Evolutionary conservation across 2,329 filamentous ascomycete genomes (phyloP).

Genomic region (Sclerotinia glacialis): DNA sequence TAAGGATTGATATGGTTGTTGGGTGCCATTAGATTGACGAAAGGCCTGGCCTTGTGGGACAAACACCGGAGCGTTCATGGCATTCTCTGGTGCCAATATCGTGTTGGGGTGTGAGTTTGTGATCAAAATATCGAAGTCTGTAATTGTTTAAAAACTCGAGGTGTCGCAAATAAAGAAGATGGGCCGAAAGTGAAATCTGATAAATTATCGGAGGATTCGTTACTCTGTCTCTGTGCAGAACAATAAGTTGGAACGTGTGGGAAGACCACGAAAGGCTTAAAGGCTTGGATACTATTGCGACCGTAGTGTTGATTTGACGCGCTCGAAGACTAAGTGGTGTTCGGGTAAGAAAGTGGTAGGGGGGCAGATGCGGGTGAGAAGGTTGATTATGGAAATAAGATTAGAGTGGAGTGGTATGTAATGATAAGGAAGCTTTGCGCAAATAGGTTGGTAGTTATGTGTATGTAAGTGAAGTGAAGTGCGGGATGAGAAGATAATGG

Average conservation of each 20-base stretch:
- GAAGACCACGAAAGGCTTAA: slow-evolving; percentile 13
- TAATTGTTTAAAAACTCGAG: slow-evolving; percentile 22
- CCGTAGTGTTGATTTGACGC: slow-evolving; percentile 20
- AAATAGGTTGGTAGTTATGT: background rate
- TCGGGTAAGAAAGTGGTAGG: slow-evolving; percentile 18
- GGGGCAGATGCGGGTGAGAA: slow-evolving; percentile 22
- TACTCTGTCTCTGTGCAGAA: slow-evolving; percentile 5
- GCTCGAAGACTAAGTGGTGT: slow-evolving; percentile 21
- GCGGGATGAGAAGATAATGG: background rate
- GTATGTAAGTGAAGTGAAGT: background rate
- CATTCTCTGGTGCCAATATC: slow-evolving; percentile 37
- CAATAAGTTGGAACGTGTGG: background rate
- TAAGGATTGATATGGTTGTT: slow-evolving; percentile 37
- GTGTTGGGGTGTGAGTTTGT: slow-evolving; percentile 30
- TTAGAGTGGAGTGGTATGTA: slow-evolving; percentile 15
- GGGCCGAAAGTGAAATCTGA: slow-evolving; percentile 10
- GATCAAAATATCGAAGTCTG: slow-evolving; percentile 23
- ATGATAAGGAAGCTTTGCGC: slow-evolving; percentile 19
- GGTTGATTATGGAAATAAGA: slow-evolving; percentile 24
- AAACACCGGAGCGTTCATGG: slow-evolving; percentile 39
- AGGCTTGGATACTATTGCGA: slow-evolving; percentile 23
- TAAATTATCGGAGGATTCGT: background rate
- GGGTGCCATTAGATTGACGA: slow-evolving; percentile 35
- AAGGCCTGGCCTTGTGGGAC: slow-evolving; percentile 37
- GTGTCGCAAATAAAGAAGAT: slow-evolving; percentile 21